Percentiles rank a stretch among this genome's conserved stretches.
phyloP scores from a whole-genome alignment of 805 yeast species.

The Ogataea trehalophila region DNA sequence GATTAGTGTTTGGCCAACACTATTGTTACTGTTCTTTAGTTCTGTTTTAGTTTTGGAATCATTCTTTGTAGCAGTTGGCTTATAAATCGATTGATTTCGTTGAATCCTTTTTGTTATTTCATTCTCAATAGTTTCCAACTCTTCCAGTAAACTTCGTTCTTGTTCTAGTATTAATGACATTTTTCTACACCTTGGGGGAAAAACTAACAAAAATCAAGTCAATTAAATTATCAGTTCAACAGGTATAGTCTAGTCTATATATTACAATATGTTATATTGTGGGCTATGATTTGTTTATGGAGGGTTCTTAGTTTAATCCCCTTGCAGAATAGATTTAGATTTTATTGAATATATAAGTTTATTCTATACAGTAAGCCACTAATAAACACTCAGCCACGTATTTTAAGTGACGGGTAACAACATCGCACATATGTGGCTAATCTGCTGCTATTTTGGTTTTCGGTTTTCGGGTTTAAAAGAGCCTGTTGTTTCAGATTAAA shows the following conservation, averaged over 20 bases:
- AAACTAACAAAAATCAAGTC: neutral
- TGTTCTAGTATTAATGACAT: constrained; percentile 32
- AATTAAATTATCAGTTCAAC: neutral
- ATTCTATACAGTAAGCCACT: too few relatives aligned
- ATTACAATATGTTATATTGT: too few relatives aligned
- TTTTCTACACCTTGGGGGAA: neutral
- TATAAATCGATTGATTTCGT: constrained; percentile 54
- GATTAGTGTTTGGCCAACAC: constrained; percentile 45
- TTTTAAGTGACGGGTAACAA: too few relatives aligned
- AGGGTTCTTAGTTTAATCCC: too few relatives aligned
- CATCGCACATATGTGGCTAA: too few relatives aligned
- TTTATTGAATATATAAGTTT: too few relatives aligned
- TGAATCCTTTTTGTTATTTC: constrained; percentile 60
- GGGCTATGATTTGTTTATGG: too few relatives aligned
- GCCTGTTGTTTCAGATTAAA: too few relatives aligned
- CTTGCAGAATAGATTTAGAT: too few relatives aligned
- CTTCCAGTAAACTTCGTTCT: constrained; percentile 44
- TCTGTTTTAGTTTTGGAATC: neutral
- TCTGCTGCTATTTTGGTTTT: too few relatives aligned
- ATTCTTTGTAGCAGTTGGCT: constrained; percentile 18
- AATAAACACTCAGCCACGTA: too few relatives aligned
- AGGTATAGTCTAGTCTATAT: neutral
- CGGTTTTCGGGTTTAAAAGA: too few relatives aligned
- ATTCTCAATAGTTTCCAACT: constrained; percentile 64
- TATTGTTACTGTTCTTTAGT: constrained; percentile 30